Base-by-base conservation (phyloP, 1,284 basidiomycete species). In the Pisolithus thermaeus region DNA sequence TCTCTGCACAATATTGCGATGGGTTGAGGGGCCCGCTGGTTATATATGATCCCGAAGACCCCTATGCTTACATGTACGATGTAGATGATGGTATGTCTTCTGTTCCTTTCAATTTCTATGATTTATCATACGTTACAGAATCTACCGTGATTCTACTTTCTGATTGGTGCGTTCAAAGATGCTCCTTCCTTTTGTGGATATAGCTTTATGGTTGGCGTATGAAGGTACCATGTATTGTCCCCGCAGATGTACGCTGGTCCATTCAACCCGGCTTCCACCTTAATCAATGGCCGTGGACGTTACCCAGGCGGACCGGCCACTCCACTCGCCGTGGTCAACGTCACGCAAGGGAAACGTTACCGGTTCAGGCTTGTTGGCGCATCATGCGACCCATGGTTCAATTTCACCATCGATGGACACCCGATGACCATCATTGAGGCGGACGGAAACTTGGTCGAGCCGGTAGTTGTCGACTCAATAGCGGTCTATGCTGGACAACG, bases 221-320 rank as follows among this genome's bases (percentile, higher is more conserved):
- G n/a, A 42, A 68, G 64, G 64, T 66, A 66, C 47, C 65, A 66
- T 16, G 5, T 0, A 4, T 39, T 56, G 1, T 61, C 68, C 3
- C 7, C 27, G 35, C 27, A 18, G 0, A 43, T 16, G 7, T 53
- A 16, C 8, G 38, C 47, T 0, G 46, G 27, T 4, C 30, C 43
- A 4, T 53, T 60, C 7, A 2, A 61, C 4, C 65, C 75, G 2
- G 63, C 75, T 48, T 65, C 70, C 0, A 71, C 70, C 0, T 55
- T 80, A 18, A 73, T 81, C 59, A 81, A 83, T 50, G 80, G 80
- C 1, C 58, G 54, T 8, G 75, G 76, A 4, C 67, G 44, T 20
- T 64, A 54, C 23, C 6, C 50, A 4, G 55, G 51, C 16, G 56
- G 52, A 20, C 56, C 57, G 18, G n/a, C 45, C 7, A 28, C 51